These are phyloP conservation scores for Neopestalotiopsis clavispora DNA, from an alignment of 2,329 filamentous ascomycete genomes.

Conservation along the genomic window DNA sequence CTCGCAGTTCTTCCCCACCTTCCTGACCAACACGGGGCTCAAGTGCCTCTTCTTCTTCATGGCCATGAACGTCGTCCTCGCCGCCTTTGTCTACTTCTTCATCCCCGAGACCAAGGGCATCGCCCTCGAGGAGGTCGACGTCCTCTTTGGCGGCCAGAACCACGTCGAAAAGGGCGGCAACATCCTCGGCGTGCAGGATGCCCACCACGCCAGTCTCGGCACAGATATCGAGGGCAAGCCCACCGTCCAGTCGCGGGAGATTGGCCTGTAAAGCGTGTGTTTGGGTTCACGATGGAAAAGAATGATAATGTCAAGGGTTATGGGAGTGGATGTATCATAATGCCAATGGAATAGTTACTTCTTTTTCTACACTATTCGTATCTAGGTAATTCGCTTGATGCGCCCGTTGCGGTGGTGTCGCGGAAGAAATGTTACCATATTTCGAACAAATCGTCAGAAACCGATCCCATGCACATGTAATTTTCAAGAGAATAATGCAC, in stretches of 20 bases:
- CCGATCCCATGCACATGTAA: too few relatives aligned
- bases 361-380: too few relatives aligned
- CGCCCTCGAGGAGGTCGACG: conserved; percentile 60
- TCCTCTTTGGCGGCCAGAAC: conserved; percentile 60
- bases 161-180: conserved; percentile 57
- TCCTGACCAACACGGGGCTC: conserved; percentile 60
- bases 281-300: too few relatives aligned
- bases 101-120: conserved; percentile 57
- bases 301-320: too few relatives aligned
- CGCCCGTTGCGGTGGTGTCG: too few relatives aligned
- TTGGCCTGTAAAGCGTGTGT: not conserved
- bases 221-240: not conserved
- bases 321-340: too few relatives aligned
- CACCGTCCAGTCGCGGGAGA: not conserved
- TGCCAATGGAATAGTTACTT: too few relatives aligned
- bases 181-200: conserved; percentile 3
- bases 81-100: conserved; percentile 53
- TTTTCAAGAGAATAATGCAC: too few relatives aligned
- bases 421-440: not conserved
- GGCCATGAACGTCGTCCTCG: conserved; percentile 52
- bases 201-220: not conserved
- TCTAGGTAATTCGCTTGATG: too few relatives aligned
- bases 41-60: conserved; percentile 48
- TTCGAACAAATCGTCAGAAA: not conserved
- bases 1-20: conserved; percentile 73